These are phyloP conservation scores for Rhododendron ferrugineum DNA, from an alignment of 148 eudicot species.

Conservation along the genomic window DNA sequence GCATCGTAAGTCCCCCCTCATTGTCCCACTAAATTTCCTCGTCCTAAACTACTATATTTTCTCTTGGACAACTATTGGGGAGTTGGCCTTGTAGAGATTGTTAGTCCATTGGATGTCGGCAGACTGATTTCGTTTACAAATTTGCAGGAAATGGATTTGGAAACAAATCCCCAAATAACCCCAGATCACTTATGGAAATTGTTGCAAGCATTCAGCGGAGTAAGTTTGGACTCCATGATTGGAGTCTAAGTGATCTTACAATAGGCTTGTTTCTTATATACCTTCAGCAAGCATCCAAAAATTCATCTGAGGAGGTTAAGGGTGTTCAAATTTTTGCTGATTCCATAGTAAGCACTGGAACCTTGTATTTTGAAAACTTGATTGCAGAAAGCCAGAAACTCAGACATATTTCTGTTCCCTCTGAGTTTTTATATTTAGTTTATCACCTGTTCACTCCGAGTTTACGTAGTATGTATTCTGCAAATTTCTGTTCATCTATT, in stretches of 20 bases:
- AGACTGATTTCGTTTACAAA: not conserved
- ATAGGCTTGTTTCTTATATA: conserved; percentile 84
- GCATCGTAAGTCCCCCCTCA: not conserved
- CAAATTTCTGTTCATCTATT: not conserved
- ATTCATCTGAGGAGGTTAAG: conserved; percentile 58
- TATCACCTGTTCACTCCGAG: not conserved
- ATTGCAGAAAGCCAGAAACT: not conserved
- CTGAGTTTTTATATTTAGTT: not conserved
- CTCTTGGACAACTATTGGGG: not conserved
- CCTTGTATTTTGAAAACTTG: conserved; percentile 1
- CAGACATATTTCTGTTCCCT: not conserved
- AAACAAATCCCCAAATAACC: conserved; percentile 49
- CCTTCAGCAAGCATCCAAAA: conserved; percentile 76
- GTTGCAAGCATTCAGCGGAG: conserved; percentile 74
- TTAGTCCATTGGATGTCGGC: not conserved
- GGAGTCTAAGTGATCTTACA: conserved; percentile 93
- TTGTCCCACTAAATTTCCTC: not conserved
- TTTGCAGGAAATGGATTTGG: conserved; percentile 52
- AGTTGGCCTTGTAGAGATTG: not conserved
- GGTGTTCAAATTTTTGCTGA: conserved; percentile 74
- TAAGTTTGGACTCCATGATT: conserved; percentile 76
- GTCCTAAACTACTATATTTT: not conserved
- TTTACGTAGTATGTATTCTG: not conserved
- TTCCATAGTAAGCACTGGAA: conserved; percentile 41
- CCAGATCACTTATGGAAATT: conserved; percentile 68